These are phyloP conservation scores for Naganishia sp. DNA, from an alignment of 1,284 basidiomycete genomes.

Conservation along the genomic window DNA sequence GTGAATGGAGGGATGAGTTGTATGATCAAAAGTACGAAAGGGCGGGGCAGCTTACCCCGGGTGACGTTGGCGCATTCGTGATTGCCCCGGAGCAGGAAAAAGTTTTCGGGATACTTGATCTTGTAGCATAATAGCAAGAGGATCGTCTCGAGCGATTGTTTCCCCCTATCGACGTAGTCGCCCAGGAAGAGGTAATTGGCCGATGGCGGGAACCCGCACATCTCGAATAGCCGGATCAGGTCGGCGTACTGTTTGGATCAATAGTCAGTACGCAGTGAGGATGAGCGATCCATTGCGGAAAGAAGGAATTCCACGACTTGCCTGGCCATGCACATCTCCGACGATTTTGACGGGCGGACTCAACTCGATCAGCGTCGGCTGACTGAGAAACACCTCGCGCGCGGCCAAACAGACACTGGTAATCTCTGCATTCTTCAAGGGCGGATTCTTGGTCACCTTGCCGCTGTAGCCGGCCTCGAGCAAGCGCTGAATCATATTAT, in stretches of 20 bases:
- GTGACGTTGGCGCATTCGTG: constrained; percentile 99
- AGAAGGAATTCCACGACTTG: constrained; percentile 32
- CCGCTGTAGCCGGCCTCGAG: constrained; percentile 97
- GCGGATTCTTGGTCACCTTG: constrained; percentile 95
- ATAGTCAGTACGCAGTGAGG: neutral
- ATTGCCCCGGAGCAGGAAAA: constrained; percentile 96
- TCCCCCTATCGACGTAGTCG: constrained; percentile 98
- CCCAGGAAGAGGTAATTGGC: constrained; percentile 99
- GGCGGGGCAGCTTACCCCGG: constrained; percentile 65
- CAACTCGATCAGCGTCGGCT: constrained; percentile 96
- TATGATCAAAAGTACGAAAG: neutral
- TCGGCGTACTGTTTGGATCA: constrained; percentile 70
- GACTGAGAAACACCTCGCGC: constrained; percentile 91
- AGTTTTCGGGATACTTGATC: constrained; percentile 99
- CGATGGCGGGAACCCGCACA: constrained; percentile 97
- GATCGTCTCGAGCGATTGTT: constrained; percentile 98
- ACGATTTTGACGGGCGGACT: constrained; percentile 99
- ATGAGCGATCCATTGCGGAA: neutral
- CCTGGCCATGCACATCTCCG: constrained; percentile 95
- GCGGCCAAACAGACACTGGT: constrained; percentile 94
- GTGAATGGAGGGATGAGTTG: constrained; percentile 22
- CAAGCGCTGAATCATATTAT: constrained; percentile 96
- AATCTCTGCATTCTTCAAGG: constrained; percentile 96
- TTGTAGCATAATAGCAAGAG: constrained; percentile 96
- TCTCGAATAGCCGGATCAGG: constrained; percentile 96